These are phyloP conservation scores for Penicillium cinerascens DNA, from an alignment of 495 filamentous ascomycete species.

Conservation along the genomic window DNA sequence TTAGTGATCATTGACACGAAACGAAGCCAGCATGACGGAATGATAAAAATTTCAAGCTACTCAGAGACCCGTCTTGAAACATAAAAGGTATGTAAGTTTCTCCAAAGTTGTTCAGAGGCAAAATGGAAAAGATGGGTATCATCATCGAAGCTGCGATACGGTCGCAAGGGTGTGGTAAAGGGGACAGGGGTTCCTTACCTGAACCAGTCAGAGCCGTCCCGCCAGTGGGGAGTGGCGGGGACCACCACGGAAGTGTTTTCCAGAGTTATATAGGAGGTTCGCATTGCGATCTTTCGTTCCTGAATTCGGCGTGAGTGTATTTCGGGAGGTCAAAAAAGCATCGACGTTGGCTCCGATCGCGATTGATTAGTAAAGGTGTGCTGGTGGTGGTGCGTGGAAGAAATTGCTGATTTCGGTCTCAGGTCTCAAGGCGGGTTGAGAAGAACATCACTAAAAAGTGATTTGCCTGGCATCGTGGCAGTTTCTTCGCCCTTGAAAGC, in stretches of 20 bases:
- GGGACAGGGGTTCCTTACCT: slow-evolving; percentile 9
- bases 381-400: not conserved
- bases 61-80: slow-evolving; percentile 30
- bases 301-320: too few species aligned
- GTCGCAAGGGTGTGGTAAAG: not conserved
- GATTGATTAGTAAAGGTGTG: not conserved
- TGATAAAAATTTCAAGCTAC: slow-evolving; percentile 1
- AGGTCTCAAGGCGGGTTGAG: not conserved
- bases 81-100: slow-evolving; percentile 18
- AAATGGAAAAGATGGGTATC: slow-evolving; percentile 9
- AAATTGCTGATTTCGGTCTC: not conserved
- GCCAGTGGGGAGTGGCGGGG: slow-evolving; percentile 2
- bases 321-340: too few species aligned
- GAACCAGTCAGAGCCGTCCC: slow-evolving; percentile 10
- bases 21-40: not conserved
- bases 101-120: slow-evolving; percentile 14
- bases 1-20: not conserved
- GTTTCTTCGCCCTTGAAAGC: not conserved
- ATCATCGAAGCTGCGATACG: slow-evolving; percentile 8
- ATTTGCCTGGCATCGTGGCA: not conserved
- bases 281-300: too few species aligned
- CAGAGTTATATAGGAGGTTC: too few species aligned
- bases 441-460: not conserved
- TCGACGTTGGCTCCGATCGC: not conserved
- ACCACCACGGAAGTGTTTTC: too few species aligned